Base-by-base conservation (phyloP, 257 asterid genomes). In the Jaltomata sinuosa region DNA sequence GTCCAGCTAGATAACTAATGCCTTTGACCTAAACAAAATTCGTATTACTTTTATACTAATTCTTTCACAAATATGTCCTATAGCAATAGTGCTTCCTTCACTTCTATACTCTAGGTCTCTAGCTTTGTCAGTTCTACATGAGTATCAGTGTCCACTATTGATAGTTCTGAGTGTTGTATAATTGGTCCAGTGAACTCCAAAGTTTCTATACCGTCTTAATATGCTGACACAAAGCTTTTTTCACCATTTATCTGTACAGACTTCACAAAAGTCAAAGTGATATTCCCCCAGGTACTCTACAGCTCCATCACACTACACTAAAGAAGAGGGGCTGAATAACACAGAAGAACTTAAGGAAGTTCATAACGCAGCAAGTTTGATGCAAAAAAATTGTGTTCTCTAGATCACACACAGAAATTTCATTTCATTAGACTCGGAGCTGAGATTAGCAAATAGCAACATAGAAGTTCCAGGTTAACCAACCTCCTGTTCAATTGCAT, bases 401-500 rank as follows among this genome's bases (percentile, higher is more conserved):
- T 83, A 22, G 54, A 45, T 45, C 57, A 45, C 81, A 14, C 22
- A 74, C 57, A 25, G 72, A 71, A 57, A 47, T 77, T n/a, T n/a
- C n/a, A n/a, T n/a, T n/a, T n/a, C n/a, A n/a, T n/a, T n/a, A n/a
- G n/a, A n/a, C n/a, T n/a, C n/a, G n/a, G n/a, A n/a, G n/a, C n/a
- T n/a, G n/a, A n/a, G n/a, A n/a, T n/a, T n/a, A n/a, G n/a, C n/a
- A n/a, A n/a, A n/a, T n/a, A n/a, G n/a, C n/a, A n/a, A 14, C 22
- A 74, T 38, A 25, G 72, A 71, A 57, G 40, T 77, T 57, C 10
- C 34, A 87, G 55, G 85, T 71, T 62, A 52, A 91, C 94, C 83
- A 85, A 95, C 98, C 98, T 95, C 98, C 85, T 95, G 98, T 54
- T 94, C 98, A 42, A 95, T 89, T 31, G 98, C 97, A 64, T 95